Base-by-base conservation (phyloP, 2,329 filamentous ascomycete species). In the Neofusicoccum umdonicola region DNA sequence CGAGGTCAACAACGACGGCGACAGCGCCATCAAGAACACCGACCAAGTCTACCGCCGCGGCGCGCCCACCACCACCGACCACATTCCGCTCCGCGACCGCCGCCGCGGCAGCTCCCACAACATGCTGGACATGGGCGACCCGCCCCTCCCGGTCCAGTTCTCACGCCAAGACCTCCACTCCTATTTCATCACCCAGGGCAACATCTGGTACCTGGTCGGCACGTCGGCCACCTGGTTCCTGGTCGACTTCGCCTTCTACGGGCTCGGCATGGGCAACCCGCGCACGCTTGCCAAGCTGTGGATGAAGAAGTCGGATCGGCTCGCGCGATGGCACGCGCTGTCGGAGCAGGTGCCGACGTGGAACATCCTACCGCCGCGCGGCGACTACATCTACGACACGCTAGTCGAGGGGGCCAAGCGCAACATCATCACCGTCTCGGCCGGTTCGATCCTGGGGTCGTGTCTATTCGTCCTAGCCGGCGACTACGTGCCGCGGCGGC, bases 201-300 rank as follows among this genome's bases (percentile, higher is more conserved):
- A 77, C 66, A 77, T 75, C 73, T 71, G 72, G 60, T 75, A 76
- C 52, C 70, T 78, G 0, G 66, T 74, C 12, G 76, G 76, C n/a
- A 76, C 74, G 1, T 77, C 74, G 1, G 62, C 76, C 7, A 69
- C 71, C 17, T 77, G 74, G 75, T 66, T 75, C 3, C 73, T 76
- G 58, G 66, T 78, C 1, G 76, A 78, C 56, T 75, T 77, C 45
- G 74, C 74, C 12, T 77, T 68, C 60, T 77, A 76, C 48, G 74
- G 74, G 4, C 67, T 78, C 2, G 74, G 74, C 1, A 65, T 78
- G 4, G 76, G 74, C 12, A 76, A 73, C 31, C 74, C 74, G 7
- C 71, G 74, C 39, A 76, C 76, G 27, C 69, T 77, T 1, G 71
- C 71, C 17, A 71, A 75, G 37, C 73, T 77, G 35, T 77, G 74